Conservation (phyloP, 805 yeast genomes). For the Lachancea thermotolerans region DNA sequence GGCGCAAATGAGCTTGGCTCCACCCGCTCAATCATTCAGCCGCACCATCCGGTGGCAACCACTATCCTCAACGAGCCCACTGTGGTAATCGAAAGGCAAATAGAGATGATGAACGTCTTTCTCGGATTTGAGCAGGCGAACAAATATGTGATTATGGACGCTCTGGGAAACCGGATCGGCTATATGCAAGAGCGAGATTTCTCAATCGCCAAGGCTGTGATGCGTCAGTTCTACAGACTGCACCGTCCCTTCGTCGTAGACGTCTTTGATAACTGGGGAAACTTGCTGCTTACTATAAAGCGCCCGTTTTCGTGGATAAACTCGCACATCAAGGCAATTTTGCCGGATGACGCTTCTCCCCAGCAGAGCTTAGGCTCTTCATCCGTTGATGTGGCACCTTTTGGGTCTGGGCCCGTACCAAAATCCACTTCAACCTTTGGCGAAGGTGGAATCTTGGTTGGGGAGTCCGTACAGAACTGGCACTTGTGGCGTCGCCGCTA, state of each 20-base stretch:
- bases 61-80: conserved; percentile 68
- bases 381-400: conserved; percentile 1
- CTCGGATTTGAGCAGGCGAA: conserved; percentile 92
- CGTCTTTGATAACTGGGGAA: conserved; percentile 58
- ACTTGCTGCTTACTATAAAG: conserved; percentile 54
- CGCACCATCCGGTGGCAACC: conserved; percentile 51
- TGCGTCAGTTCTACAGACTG: conserved; percentile 74
- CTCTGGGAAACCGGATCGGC: conserved; percentile 69
- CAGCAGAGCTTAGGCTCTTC: not conserved
- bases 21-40: conserved; percentile 32
- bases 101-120: conserved; percentile 82
- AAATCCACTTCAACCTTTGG: conserved; percentile 30
- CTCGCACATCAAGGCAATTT: conserved; percentile 69
- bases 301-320: conserved; percentile 86
- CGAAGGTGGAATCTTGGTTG: conserved; percentile 48
- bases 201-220: conserved; percentile 58
- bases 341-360: conserved; percentile 40
- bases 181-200: conserved; percentile 76
- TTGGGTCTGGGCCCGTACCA: conserved; percentile 13
- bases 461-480: conserved; percentile 90
- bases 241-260: conserved; percentile 84
- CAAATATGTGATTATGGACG: conserved; percentile 64
- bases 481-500: conserved; percentile 90
- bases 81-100: conserved; percentile 76
- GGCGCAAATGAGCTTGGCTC: too few relatives aligned